Evolutionary conservation across 805 yeast species (phyloP).

Genomic region (Alloascoidea africana): DNA sequence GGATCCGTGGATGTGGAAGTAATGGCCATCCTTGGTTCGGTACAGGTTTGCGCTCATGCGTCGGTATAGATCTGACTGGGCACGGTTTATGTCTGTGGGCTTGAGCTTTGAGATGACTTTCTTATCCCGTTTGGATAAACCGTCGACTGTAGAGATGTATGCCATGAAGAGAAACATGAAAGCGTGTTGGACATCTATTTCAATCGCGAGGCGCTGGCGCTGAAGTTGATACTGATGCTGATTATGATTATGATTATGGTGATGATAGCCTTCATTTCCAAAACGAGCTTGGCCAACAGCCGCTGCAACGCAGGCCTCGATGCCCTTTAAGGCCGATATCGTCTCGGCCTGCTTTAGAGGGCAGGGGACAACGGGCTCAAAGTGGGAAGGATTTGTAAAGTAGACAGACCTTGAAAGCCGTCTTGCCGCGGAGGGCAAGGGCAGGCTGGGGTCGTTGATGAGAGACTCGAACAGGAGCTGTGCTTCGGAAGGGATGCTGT

Average conservation of each 20-base stretch:
- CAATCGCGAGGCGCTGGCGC: conserved; percentile 6
- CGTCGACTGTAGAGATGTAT: conserved; percentile 18
- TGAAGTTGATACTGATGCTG: conserved; percentile 4
- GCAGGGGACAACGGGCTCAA: conserved; percentile 13
- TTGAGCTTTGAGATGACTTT: conserved; percentile 8
- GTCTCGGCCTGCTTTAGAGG: conserved; percentile 15
- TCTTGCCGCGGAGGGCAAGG: conserved; percentile 8
- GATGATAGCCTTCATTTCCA: conserved; percentile 6
- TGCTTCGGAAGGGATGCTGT: conserved; percentile 7
- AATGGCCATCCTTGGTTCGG: conserved; percentile 17
- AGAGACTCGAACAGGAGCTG: conserved; percentile 6
- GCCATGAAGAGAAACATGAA: conserved; percentile 18
- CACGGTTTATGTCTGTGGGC: conserved; percentile 13
- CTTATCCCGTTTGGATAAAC: conserved; percentile 15
- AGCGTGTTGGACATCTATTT: conserved; percentile 16
- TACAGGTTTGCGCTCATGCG: conserved; percentile 20
- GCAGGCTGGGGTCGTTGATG: conserved; percentile 3
- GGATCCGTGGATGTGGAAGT: conserved; percentile 20
- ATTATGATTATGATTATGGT: conserved; percentile 6
- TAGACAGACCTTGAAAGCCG: conserved; percentile 6
- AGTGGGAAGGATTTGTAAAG: conserved; percentile 4
- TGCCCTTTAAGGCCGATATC: conserved; percentile 14
- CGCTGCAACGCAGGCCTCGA: conserved; percentile 12
- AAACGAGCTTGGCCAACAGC: conserved; percentile 11
- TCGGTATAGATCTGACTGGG: conserved; percentile 16